A percentile compares a stretch with the other conserved stretches of the same genome.
phyloP scores from a whole-genome alignment of 2,329 filamentous ascomycete genomes.

The Venturia pyrina region DNA sequence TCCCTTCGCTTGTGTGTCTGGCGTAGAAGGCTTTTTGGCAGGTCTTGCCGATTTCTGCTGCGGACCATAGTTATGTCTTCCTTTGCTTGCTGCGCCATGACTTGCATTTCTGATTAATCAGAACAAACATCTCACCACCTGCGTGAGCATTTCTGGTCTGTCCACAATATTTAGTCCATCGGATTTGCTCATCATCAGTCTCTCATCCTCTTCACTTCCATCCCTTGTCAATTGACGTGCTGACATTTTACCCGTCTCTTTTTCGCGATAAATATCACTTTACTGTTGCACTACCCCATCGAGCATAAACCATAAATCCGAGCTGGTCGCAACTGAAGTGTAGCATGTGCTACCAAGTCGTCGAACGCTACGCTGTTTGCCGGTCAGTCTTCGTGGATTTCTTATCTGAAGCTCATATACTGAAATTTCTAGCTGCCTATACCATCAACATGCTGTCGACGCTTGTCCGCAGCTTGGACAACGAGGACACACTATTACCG shows the following conservation, averaged over 20 bases:
- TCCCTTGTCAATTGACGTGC: not conserved
- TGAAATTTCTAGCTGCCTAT: constrained; percentile 50
- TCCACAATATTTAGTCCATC: not conserved
- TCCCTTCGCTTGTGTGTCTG: not conserved
- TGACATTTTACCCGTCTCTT: not conserved
- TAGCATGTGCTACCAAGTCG: constrained; percentile 74
- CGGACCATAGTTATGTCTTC: not conserved
- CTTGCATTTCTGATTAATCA: not conserved
- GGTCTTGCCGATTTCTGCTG: not conserved
- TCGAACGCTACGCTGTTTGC: constrained; percentile 62
- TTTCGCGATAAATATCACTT: not conserved
- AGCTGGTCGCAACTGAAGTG: not conserved
- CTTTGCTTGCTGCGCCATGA: constrained; percentile 1
- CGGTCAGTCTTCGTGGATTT: not conserved
- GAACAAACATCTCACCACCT: not conserved
- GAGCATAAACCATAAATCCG: not conserved
- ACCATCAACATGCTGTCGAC: constrained; percentile 80
- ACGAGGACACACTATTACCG: constrained; percentile 59
- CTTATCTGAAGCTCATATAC: not conserved
- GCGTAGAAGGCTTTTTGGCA: not conserved
- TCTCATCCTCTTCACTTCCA: not conserved
- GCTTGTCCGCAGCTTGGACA: constrained; percentile 68
- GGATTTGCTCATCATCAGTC: not conserved
- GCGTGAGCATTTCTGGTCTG: not conserved
- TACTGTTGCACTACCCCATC: not conserved